Conservation (phyloP, 768 basidiomycete genomes). For the Clavaria fumosa region DNA sequence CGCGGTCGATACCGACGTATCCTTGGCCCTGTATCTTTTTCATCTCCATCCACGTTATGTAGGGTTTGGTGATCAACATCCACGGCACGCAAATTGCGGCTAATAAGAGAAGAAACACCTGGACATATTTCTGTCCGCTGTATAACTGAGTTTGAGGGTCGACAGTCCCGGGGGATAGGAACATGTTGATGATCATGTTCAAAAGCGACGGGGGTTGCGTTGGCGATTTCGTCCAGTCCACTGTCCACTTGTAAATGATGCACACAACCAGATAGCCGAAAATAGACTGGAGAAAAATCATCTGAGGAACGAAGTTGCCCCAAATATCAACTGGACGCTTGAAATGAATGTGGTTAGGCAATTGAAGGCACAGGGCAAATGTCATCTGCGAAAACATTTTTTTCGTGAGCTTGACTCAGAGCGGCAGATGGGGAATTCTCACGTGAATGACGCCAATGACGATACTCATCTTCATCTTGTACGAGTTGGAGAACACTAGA, state of each 20-base stretch:
- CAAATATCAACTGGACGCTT: slow-evolving; percentile 77
- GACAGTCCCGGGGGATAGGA: slow-evolving; percentile 77
- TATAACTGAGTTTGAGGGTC: slow-evolving; percentile 59
- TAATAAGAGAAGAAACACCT: slow-evolving; percentile 59
- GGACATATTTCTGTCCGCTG: slow-evolving; percentile 74
- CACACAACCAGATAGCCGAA: slow-evolving; percentile 92
- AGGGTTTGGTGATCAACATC: slow-evolving; percentile 88
- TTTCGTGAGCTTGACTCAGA: too few species aligned
- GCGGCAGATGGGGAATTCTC: slow-evolving; percentile 17
- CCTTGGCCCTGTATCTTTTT: slow-evolving; percentile 70
- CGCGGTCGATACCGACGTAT: slow-evolving; percentile 53
- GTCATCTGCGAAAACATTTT: too few species aligned
- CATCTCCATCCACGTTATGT: slow-evolving; percentile 82
- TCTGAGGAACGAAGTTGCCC: slow-evolving; percentile 92
- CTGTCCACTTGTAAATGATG: slow-evolving; percentile 94
- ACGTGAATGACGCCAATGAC: slow-evolving; percentile 94
- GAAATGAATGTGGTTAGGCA: slow-evolving; percentile 92
- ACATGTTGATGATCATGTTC: slow-evolving; percentile 95
- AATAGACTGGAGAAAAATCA: slow-evolving; percentile 94
- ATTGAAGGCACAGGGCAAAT: slow-evolving; percentile 89
- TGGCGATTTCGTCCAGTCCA: slow-evolving; percentile 69
- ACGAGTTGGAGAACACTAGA: slow-evolving; percentile 91
- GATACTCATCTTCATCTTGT: slow-evolving; percentile 99
- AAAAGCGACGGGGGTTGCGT: slow-evolving; percentile 76
- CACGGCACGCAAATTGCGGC: slow-evolving; percentile 88